Percentiles rank a stretch among this genome's conserved stretches.
Evolutionary conservation across 768 basidiomycete genomes (phyloP).

Genomic region (Lactarius hatsudake): DNA sequence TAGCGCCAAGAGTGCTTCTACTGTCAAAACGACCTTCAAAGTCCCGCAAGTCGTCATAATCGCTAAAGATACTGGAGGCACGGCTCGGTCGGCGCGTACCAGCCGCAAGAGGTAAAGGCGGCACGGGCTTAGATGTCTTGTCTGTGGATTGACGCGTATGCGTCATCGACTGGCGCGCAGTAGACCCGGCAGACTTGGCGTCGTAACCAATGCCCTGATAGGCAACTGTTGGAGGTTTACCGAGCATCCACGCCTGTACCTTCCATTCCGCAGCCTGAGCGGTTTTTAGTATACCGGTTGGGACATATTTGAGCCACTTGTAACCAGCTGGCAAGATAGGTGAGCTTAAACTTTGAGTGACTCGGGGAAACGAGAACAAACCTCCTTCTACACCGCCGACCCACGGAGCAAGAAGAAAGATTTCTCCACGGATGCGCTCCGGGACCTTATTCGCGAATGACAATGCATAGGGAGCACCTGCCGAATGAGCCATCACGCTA

Average conservation of each 20-base stretch:
- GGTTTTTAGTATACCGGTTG: slow-evolving; percentile 87
- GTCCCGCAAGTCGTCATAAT: slow-evolving; percentile 84
- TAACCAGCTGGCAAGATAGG: slow-evolving; percentile 59
- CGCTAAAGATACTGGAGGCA: slow-evolving; percentile 73
- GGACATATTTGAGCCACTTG: slow-evolving; percentile 96
- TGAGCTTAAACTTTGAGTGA: slow-evolving; percentile 19
- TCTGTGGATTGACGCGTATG: slow-evolving; percentile 22
- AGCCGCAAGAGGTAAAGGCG: slow-evolving; percentile 36
- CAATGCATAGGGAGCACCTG: slow-evolving; percentile 91
- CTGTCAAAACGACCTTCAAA: slow-evolving; percentile 87
- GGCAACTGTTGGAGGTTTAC: slow-evolving; percentile 84
- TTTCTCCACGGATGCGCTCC: slow-evolving; percentile 73
- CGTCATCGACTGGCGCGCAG: slow-evolving; percentile 18
- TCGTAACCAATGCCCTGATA: slow-evolving; percentile 87
- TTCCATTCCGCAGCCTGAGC: slow-evolving; percentile 98
- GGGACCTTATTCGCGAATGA: slow-evolving; percentile 78
- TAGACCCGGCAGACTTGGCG: slow-evolving; percentile 31
- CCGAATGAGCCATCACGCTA: slow-evolving; percentile 92
- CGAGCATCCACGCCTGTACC: slow-evolving; percentile 95
- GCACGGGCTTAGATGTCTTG: slow-evolving; percentile 20
- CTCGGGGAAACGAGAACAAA: slow-evolving; percentile 40
- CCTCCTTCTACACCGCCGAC: slow-evolving; percentile 88
- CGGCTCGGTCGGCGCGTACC: slow-evolving; percentile 61
- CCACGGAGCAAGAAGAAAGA: slow-evolving; percentile 94
- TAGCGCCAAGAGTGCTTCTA: slow-evolving; percentile 62